These are phyloP conservation scores for Tolypocladium tropicale DNA, from an alignment of 2,329 filamentous ascomycete species.

Conservation along the genomic window DNA sequence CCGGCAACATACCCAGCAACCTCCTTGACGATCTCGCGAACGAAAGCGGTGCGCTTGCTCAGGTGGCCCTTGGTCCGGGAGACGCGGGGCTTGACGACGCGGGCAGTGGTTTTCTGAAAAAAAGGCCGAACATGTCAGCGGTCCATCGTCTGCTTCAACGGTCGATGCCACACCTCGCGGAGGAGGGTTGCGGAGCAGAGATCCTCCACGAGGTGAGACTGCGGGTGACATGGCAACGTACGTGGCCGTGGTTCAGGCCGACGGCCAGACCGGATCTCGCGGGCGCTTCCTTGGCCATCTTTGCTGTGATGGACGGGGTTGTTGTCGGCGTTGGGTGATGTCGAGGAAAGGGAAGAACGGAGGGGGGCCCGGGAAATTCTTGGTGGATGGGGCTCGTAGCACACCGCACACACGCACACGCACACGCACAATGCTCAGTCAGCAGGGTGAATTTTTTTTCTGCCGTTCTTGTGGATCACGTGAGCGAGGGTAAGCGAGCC, in stretches of 20 bases:
- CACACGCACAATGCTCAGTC: neutral
- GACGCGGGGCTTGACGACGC: slow-evolving; percentile 68
- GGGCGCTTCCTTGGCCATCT: slow-evolving; percentile 51
- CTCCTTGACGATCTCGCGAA: slow-evolving; percentile 96
- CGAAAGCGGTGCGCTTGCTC: slow-evolving; percentile 94
- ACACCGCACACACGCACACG: neutral
- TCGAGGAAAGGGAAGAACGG: slow-evolving; percentile 10
- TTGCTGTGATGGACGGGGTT: slow-evolving; percentile 22
- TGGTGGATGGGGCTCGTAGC: slow-evolving; percentile 9
- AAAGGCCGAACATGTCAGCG: slow-evolving; percentile 33
- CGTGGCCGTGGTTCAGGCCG: slow-evolving; percentile 55
- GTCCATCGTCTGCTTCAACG: slow-evolving; percentile 48
- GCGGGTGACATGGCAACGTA: slow-evolving; percentile 34
- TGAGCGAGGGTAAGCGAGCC: slow-evolving; percentile 11
- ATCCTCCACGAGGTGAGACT: slow-evolving; percentile 69
- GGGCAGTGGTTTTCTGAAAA: slow-evolving; percentile 69
- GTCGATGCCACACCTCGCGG: slow-evolving; percentile 14
- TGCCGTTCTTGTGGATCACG: slow-evolving; percentile 15
- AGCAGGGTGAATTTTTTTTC: neutral
- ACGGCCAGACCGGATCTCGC: slow-evolving; percentile 48
- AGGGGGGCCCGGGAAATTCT: slow-evolving; percentile 10
- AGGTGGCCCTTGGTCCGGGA: slow-evolving; percentile 88
- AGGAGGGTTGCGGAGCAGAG: slow-evolving; percentile 36
- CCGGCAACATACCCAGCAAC: slow-evolving; percentile 71
- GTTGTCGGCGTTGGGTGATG: slow-evolving; percentile 17